phyloP scores from a whole-genome alignment of 2,329 filamentous ascomycete genomes.

The Botrytis deweyae region DNA sequence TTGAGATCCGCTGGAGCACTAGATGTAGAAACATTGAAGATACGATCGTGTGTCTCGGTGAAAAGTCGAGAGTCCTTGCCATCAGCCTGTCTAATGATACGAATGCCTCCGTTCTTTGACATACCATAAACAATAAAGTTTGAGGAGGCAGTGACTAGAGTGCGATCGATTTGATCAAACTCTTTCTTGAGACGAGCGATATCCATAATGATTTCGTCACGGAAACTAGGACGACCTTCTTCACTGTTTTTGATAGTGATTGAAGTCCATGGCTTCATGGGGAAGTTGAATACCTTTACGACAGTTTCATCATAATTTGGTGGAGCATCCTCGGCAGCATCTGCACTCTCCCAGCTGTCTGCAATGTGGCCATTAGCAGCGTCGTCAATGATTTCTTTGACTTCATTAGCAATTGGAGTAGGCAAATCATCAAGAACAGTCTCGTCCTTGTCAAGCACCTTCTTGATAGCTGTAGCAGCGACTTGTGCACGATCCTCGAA shows the following conservation, averaged over 20 bases:
- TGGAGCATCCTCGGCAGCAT: conserved; percentile 59
- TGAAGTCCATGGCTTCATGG: conserved; percentile 93
- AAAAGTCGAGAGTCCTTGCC: conserved; percentile 91
- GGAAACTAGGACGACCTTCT: conserved; percentile 62
- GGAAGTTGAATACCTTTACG: conserved; percentile 89
- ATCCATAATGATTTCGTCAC: conserved; percentile 80
- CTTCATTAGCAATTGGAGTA: conserved; percentile 52
- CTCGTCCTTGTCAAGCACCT: conserved; percentile 55
- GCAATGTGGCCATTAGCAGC: conserved; percentile 57
- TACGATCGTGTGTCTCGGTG: conserved; percentile 84
- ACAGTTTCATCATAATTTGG: conserved; percentile 64
- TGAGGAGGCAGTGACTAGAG: conserved; percentile 83
- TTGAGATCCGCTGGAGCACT: conserved; percentile 61
- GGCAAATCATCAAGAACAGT: conserved; percentile 56
- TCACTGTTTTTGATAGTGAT: conserved; percentile 68
- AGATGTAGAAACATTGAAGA: conserved; percentile 90
- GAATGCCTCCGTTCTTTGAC: conserved; percentile 87
- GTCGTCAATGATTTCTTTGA: conserved; percentile 58
- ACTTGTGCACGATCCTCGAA: conserved; percentile 51
- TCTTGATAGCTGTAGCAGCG: conserved; percentile 51
- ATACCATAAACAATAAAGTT: conserved; percentile 94
- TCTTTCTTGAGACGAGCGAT: conserved; percentile 96
- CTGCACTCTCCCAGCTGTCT: conserved; percentile 91
- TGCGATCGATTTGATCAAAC: conserved; percentile 95
- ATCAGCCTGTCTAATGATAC: conserved; percentile 91